A percentile compares a stretch with the other conserved stretches of the same genome.
These are phyloP conservation scores for Vigna angularis DNA, from an alignment of 306 rosid genomes.

Conservation along the genomic window DNA sequence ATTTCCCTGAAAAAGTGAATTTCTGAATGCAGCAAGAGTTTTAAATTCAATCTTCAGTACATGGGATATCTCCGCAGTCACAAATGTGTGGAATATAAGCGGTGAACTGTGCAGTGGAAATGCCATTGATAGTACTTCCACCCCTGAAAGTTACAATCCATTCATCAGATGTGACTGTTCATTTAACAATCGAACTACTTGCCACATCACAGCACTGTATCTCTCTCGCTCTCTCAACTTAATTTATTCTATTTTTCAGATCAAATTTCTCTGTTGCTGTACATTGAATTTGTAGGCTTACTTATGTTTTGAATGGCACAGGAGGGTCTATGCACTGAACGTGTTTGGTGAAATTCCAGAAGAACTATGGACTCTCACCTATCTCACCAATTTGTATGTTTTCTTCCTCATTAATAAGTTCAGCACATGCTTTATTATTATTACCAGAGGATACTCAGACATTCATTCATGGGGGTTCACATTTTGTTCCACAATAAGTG, in stretches of 20 bases:
- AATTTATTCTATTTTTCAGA: not conserved
- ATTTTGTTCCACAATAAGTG: too few species aligned
- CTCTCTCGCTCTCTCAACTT: constrained; percentile 11
- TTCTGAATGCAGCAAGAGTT: constrained; percentile 54
- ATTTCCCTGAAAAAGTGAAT: not conserved
- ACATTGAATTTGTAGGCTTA: not conserved
- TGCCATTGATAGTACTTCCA: constrained; percentile 49
- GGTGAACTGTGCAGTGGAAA: constrained; percentile 76
- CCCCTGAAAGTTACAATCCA: constrained; percentile 44
- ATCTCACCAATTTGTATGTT: constrained; percentile 71
- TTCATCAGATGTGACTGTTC: constrained; percentile 75
- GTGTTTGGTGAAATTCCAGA: constrained; percentile 67
- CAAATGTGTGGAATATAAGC: constrained; percentile 64
- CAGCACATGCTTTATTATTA: not conserved
- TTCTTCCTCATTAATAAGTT: constrained; percentile 19
- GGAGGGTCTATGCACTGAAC: constrained; percentile 61
- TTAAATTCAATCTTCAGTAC: constrained; percentile 66
- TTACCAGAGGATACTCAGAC: too few species aligned
- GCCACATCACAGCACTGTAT: constrained; percentile 74
- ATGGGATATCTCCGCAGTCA: constrained; percentile 55
- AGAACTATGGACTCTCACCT: constrained; percentile 75
- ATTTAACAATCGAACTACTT: constrained; percentile 43
- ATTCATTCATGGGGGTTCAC: too few species aligned
- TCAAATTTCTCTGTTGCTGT: not conserved
- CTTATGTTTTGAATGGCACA: constrained; percentile 38